These are phyloP conservation scores for Pedinophyceae sp. DNA, from an alignment of 139 green algal species.

Conservation along the genomic window DNA sequence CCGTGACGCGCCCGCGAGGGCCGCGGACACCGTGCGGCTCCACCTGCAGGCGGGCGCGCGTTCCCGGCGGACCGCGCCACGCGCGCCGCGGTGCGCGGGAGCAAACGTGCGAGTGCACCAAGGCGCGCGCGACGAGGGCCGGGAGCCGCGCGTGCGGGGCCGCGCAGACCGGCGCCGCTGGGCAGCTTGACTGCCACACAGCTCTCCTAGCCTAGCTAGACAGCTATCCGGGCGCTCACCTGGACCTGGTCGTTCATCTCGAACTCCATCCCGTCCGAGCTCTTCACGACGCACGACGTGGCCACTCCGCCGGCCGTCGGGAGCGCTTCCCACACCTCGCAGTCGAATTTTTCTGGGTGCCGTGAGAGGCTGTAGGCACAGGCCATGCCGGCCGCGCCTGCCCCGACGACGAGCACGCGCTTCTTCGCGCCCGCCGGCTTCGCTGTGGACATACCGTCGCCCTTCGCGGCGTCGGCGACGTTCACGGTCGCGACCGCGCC, in stretches of 20 bases:
- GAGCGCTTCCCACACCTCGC: slow-evolving; percentile 39
- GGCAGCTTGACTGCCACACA: too few species aligned
- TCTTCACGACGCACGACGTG: slow-evolving; percentile 12
- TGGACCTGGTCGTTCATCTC: slow-evolving; percentile 49
- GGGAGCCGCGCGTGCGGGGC: neutral
- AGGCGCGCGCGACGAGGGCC: too few species aligned
- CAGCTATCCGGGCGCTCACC: neutral
- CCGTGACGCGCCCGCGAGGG: too few species aligned
- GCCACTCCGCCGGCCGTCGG: slow-evolving; percentile 35
- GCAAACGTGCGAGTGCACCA: neutral
- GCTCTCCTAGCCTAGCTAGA: too few species aligned
- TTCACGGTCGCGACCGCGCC: too few species aligned
- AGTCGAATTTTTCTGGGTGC: slow-evolving; percentile 32
- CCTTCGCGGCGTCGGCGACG: too few species aligned
- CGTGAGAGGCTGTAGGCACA: slow-evolving; percentile 39
- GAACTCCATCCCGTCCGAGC: slow-evolving; percentile 7
- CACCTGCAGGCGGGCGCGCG: too few species aligned
- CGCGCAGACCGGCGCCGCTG: too few species aligned
- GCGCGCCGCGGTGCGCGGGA: neutral
- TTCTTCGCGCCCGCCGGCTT: too few species aligned
- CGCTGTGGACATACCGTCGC: too few species aligned
- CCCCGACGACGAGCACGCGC: slow-evolving; percentile 32
- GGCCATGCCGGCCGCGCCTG: slow-evolving; percentile 36
- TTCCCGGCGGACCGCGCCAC: neutral
- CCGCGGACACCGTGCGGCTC: too few species aligned